Evolutionary conservation across 2,329 filamentous ascomycete genomes (phyloP), one percentile per base, ranked within the genome.

Genomic region (Aureobasidium sp.): DNA sequence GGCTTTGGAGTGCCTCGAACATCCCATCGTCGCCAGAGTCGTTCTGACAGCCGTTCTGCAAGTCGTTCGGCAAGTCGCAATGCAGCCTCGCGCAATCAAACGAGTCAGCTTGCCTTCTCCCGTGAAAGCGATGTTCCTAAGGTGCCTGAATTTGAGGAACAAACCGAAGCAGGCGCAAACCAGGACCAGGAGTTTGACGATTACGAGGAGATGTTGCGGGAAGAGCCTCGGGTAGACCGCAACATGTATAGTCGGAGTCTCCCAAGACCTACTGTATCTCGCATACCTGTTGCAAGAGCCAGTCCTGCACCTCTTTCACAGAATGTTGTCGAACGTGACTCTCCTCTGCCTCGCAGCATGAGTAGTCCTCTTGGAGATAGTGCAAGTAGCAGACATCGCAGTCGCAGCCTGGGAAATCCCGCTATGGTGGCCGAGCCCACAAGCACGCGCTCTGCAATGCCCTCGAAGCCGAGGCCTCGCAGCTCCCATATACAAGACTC

Each of bases 221-320:
- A 60, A 17, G 57, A 60, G 36, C 57, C 87, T 29, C 76, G 78
- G 10, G 79, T 83, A 34, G 73, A 76, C 75, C 75, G 82, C 68
- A 67, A 77, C 72, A 66, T 81, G 70, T 88, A 82, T 76, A 68
- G 56, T 65, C 67, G 56, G 29, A 64, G 48, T 42, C 64, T 64
- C 26, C 64, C 66, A 41, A 70, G 78, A 62, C 77, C 78, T 34
- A 77, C 84, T 76, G 78, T 83, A 3, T 96, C 93, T 48, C 86
- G 90, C 60, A 97, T 99, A 71, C 94, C 94, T 1, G 82, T 97
- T 41, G 86, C 91, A 34, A 92, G 90, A 69, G 79, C 83, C 15
- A 96, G 90, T 71, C 88, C 89, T 2, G 82, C 85, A 23, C 91
- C 91, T 12, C 87, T 95, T 63, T 84, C 89, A 1, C 74, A 83